Percentiles rank a stretch among this genome's conserved stretches.
phyloP scores from a whole-genome alignment of 164 flowering plant species.

The Sextonia rubra region DNA sequence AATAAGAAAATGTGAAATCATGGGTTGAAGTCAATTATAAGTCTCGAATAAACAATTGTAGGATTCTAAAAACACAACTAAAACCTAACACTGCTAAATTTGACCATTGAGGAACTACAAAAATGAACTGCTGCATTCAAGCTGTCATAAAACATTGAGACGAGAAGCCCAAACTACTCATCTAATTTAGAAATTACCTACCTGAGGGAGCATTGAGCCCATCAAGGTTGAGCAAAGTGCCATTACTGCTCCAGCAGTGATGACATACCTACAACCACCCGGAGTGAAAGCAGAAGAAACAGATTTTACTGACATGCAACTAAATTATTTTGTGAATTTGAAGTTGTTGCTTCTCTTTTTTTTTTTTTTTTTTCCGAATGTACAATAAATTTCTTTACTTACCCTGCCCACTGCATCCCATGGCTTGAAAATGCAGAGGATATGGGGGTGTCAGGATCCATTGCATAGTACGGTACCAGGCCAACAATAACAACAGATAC shows the following conservation, averaged over 20 bases:
- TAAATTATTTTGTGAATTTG: background rate
- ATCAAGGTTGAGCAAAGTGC: constrained; percentile 88
- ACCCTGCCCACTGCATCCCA: constrained; percentile 98
- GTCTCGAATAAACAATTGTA: background rate
- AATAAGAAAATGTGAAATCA: too few relatives aligned
- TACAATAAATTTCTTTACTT: constrained; percentile 23
- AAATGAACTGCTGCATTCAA: background rate
- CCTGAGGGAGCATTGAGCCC: constrained; percentile 99
- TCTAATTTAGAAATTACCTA: constrained; percentile 13
- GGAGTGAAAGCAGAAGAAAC: background rate
- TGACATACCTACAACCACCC: constrained; percentile 50
- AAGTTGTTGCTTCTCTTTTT: background rate
- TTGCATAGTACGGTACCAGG: constrained; percentile 77
- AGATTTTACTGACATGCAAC: background rate
- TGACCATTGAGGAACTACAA: background rate
- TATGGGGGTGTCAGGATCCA: constrained; percentile 98
- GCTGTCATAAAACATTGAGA: background rate
- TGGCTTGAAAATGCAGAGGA: constrained; percentile 86
- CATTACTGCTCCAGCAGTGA: constrained; percentile 77
- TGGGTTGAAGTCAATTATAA: background rate
- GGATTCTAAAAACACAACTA: too few relatives aligned
- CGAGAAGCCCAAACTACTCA: background rate
- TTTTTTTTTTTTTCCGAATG: background rate
- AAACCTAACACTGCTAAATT: background rate
- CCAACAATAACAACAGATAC: constrained; percentile 92